Percentiles rank a stretch among this genome's conserved stretches.
Evolutionary conservation across 257 asterid species (phyloP).

Genomic region (Jaltomata sinuosa): DNA sequence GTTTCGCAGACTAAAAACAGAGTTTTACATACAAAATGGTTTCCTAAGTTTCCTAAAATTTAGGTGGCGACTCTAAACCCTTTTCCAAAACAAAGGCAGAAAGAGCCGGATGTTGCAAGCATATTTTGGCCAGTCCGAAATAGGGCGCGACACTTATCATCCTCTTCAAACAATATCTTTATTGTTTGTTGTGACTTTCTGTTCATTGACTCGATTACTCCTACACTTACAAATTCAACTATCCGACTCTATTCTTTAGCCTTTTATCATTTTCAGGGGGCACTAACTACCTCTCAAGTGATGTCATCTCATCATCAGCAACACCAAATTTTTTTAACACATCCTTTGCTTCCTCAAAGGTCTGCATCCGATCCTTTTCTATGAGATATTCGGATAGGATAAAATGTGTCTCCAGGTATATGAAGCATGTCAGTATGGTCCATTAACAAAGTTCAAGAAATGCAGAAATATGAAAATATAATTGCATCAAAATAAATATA

Average conservation of each 20-base stretch:
- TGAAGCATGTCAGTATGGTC: conserved; percentile 4
- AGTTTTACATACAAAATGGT: too few species aligned
- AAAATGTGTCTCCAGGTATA: conserved; percentile 54
- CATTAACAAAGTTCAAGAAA: background rate
- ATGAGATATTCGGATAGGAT: conserved; percentile 79
- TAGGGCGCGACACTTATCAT: too few species aligned
- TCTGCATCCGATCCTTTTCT: conserved; percentile 84
- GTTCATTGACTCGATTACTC: conserved; percentile 43
- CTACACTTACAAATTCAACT: conserved; percentile 89
- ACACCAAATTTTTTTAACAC: conserved; percentile 73
- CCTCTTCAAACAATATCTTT: conserved; percentile 90
- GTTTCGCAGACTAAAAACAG: too few species aligned
- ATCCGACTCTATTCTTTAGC: conserved; percentile 34
- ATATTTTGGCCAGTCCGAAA: too few species aligned
- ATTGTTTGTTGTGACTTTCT: conserved; percentile 26
- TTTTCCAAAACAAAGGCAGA: too few species aligned
- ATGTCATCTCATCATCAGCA: conserved; percentile 87
- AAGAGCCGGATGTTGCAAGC: too few species aligned
- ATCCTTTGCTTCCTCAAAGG: conserved; percentile 89
- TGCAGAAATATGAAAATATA: background rate
- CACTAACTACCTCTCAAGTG: conserved; percentile 62
- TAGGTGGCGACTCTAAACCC: too few species aligned
- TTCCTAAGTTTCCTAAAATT: too few species aligned
- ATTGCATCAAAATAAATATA: background rate
- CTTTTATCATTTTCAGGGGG: conserved; percentile 30